Base-by-base conservation (phyloP, 148 eudicot species). In the Polygonum aviculare region DNA sequence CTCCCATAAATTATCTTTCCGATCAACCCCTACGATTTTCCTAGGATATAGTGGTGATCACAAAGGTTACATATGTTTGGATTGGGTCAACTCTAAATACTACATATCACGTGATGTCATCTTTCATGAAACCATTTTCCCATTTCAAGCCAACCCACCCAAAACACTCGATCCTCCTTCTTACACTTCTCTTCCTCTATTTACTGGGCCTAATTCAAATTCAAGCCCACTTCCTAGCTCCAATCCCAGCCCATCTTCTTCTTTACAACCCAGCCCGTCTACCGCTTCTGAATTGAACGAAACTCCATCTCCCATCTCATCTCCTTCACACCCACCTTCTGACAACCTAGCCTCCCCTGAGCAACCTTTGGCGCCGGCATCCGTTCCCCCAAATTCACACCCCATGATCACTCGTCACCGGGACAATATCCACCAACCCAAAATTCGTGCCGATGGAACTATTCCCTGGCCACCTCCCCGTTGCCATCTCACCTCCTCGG, bases 31-130 rank as follows among this genome's bases (percentile, higher is more conserved):
- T 1, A 12, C 1, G 2, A 26, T 73, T 12, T 45, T 73, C 57
- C 3, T 45, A 0, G 54, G 75, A 5, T 73, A 73, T 49, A n/a
- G 14, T 3, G 2, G 33, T n/a, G 48, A 47, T 3, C 55, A 73
- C 12, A 47, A 48, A 26, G 57, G 75, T 2, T 69, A 69, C 18
- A 39, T 69, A 5, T 40, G 72, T 12, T 11, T 33, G 2, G 44
- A 69, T 47, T 21, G 16, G 19, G 18, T 22, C 8, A 6, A 16
- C 18, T n/a, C 47, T 0, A n/a, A 21, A 18, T 16, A n/a, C 3
- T 73, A 73, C 50, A 19, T 21, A 12, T 45, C 75, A 4, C 12
- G 54, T 7, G 54, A 73, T 73, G 75, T 73, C 26, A 18, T 73
- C 35, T 73, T 73, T 3, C 52, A 41, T 2, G 36, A 73, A 22